Percentiles rank a stretch among this genome's conserved stretches.
phyloP scores from a whole-genome alignment of 495 filamentous ascomycete genomes.

The Aspergillus biplanus region DNA sequence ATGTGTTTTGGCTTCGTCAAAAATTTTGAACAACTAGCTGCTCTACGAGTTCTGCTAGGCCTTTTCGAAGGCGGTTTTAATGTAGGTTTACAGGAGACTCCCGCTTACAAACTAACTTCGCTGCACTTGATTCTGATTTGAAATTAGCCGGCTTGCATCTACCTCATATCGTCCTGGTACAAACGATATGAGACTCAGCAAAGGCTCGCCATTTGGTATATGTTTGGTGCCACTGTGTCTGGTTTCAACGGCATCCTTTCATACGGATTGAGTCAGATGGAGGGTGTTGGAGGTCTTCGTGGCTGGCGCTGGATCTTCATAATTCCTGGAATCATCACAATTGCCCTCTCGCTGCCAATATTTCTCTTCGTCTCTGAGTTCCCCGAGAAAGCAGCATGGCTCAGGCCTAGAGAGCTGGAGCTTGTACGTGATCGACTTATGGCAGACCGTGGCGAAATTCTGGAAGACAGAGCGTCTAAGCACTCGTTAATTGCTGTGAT shows the following conservation, averaged over 20 bases:
- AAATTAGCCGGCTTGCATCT: neutral
- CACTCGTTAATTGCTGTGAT: neutral
- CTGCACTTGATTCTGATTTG: neutral
- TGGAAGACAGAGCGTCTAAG: neutral
- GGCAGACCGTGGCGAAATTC: neutral
- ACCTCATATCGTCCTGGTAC: neutral
- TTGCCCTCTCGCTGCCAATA: neutral
- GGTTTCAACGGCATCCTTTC: neutral
- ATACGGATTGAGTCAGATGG: neutral
- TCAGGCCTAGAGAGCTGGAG: neutral
- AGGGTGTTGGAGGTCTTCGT: neutral
- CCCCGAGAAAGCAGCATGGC: neutral
- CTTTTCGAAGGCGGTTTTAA: neutral
- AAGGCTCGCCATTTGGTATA: neutral
- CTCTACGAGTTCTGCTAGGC: neutral
- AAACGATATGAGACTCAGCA: neutral
- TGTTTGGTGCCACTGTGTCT: neutral
- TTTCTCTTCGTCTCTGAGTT: neutral
- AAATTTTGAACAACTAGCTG: neutral
- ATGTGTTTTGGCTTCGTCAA: neutral
- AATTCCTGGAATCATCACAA: neutral
- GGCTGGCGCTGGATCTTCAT: slow-evolving; percentile 2
- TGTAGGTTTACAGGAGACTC: no score
- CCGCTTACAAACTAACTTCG: neutral
- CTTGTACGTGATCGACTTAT: neutral